Conservation (phyloP, 352 stramenopile genomes). For the Pythium dissimile region DNA sequence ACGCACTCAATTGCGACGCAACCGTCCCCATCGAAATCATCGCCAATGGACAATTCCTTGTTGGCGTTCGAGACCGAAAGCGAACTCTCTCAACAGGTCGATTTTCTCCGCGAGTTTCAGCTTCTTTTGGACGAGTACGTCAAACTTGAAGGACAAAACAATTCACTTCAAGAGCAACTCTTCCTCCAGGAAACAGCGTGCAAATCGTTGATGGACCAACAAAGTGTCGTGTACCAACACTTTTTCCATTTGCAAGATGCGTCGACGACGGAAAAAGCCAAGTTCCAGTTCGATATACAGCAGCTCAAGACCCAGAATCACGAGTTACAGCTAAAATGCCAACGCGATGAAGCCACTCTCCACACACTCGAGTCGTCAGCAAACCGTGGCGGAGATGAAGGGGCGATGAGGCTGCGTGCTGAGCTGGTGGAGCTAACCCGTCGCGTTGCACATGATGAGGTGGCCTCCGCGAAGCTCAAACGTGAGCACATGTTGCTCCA, state of each 20-base stretch:
- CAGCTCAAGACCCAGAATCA: constrained; percentile 34
- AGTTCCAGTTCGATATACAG: constrained; percentile 36
- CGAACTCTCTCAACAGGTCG: constrained; percentile 52
- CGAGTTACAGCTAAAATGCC: constrained; percentile 43
- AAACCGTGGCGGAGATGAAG: constrained; percentile 6
- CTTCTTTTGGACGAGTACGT: constrained; percentile 64
- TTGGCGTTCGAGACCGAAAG: constrained; percentile 50
- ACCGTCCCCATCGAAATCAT: constrained; percentile 6
- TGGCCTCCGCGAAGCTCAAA: constrained; percentile 75
- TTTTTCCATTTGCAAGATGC: constrained; percentile 61
- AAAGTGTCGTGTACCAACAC: constrained; percentile 69
- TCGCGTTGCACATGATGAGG: constrained; percentile 73
- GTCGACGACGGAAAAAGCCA: constrained; percentile 31
- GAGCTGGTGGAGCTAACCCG: constrained; percentile 70
- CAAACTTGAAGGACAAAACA: constrained; percentile 42
- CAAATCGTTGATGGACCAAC: constrained; percentile 61
- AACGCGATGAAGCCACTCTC: constrained; percentile 52
- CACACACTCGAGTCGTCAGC: constrained; percentile 29
- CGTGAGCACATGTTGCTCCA: constrained; percentile 53
- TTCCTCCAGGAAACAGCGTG: constrained; percentile 51
- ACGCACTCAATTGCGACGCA: constrained; percentile 8
- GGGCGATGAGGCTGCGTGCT: constrained; percentile 31
- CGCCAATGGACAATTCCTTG: constrained; percentile 4
- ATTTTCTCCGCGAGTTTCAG: constrained; percentile 65
- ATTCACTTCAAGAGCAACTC: constrained; percentile 40